These are phyloP conservation scores for Penicillium tannophilum DNA, from an alignment of 495 filamentous ascomycete species.

Conservation along the genomic window DNA sequence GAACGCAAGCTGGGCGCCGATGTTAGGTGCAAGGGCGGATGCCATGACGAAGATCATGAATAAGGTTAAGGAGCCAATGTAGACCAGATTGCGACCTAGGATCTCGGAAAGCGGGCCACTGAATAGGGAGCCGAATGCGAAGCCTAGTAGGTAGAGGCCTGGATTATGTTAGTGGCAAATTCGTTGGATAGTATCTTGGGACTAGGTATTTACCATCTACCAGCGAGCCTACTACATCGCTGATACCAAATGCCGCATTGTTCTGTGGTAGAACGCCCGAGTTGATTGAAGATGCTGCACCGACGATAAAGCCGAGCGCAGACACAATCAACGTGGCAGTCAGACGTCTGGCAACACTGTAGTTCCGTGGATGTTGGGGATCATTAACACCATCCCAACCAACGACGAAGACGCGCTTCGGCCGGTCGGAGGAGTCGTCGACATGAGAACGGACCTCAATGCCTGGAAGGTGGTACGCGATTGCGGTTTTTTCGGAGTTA, in stretches of 20 bases:
- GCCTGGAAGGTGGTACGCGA: constrained; percentile 38
- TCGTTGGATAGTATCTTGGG: background rate
- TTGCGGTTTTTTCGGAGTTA: constrained; percentile 31
- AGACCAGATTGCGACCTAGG: constrained; percentile 59
- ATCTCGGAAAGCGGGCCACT: constrained; percentile 62
- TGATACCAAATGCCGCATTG: constrained; percentile 49
- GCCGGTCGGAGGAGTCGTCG: constrained; percentile 27
- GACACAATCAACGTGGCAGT: constrained; percentile 54
- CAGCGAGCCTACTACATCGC: constrained; percentile 54
- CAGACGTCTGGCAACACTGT: constrained; percentile 39
- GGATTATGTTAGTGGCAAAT: constrained; percentile 1
- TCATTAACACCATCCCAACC: constrained; percentile 58
- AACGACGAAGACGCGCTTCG: constrained; percentile 50
- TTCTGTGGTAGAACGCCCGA: constrained; percentile 47
- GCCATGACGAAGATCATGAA: constrained; percentile 59
- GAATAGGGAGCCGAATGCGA: constrained; percentile 55
- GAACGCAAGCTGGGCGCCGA: constrained; percentile 52
- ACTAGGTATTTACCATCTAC: constrained; percentile 21
- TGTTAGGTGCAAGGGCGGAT: constrained; percentile 51
- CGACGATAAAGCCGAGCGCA: constrained; percentile 51
- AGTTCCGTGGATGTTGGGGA: constrained; percentile 59
- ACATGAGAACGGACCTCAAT: constrained; percentile 37
- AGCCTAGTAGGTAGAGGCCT: constrained; percentile 64
- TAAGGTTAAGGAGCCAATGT: constrained; percentile 51
- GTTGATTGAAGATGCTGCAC: constrained; percentile 55